Percentiles rank a stretch among this genome's conserved stretches.
Evolutionary conservation across 2,329 filamentous ascomycete genomes (phyloP).

Genomic region (Amauroascus verrucosus): DNA sequence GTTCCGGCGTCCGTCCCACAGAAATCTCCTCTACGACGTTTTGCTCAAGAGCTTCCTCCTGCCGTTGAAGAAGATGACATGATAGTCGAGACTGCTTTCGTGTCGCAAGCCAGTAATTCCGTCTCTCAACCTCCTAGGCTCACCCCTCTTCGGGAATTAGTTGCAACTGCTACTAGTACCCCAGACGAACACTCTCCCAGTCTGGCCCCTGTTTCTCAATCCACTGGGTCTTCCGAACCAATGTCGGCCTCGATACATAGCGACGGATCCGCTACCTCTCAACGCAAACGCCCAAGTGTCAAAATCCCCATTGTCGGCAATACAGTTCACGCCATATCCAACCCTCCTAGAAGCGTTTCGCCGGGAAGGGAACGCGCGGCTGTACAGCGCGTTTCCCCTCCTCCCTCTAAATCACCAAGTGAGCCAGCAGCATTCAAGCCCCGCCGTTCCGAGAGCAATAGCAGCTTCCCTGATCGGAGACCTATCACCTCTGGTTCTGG

Average conservation of each 20-base stretch:
- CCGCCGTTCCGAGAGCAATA: slow-evolving; percentile 30
- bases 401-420: slow-evolving; percentile 24
- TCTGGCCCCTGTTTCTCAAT: neutral
- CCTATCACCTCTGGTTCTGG: slow-evolving; percentile 33
- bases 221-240: neutral
- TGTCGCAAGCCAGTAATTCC: slow-evolving; percentile 12
- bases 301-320: slow-evolving; percentile 16
- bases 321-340: slow-evolving; percentile 17
- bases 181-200: slow-evolving; percentile 4
- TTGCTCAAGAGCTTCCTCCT: neutral
- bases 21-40: slow-evolving; percentile 4
- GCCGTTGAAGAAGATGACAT: slow-evolving; percentile 3
- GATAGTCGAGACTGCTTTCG: slow-evolving; percentile 18
- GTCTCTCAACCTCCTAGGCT: slow-evolving; percentile 11
- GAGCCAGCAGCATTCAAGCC: slow-evolving; percentile 20
- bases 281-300: neutral
- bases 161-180: slow-evolving; percentile 7
- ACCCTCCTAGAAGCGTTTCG: slow-evolving; percentile 14
- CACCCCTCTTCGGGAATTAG: slow-evolving; percentile 14
- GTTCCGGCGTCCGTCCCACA: neutral
- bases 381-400: slow-evolving; percentile 32
- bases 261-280: slow-evolving; percentile 5
- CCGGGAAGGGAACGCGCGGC: slow-evolving; percentile 29
- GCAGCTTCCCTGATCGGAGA: slow-evolving; percentile 30
- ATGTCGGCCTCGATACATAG: slow-evolving; percentile 6